Evolutionary conservation across 108 stramenopile genomes (phyloP), one percentile per base, ranked within the genome.

Genomic region (Aurantiochytrium sp.): DNA sequence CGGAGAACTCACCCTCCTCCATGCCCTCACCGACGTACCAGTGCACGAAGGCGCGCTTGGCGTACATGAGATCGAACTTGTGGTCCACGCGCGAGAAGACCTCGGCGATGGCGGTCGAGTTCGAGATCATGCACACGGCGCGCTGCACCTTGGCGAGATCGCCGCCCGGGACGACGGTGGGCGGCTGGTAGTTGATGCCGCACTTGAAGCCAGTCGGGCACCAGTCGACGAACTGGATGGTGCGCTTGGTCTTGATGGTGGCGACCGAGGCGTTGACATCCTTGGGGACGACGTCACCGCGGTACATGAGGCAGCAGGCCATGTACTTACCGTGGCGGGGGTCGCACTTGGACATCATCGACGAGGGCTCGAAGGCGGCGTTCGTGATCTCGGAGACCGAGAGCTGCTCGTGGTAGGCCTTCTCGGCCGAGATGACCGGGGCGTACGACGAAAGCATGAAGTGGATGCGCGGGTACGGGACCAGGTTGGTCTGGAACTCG

Each of bases 61-160:
- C 97, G 92, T 99, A 99, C 98, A 99, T 99, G 81, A 98, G 96
- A 93, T 99, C 98, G 94, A 99, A 99, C 96, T 99, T 95, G 96
- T 98, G 98, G 90, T 99, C 98, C 73, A 99, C 98, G 91, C 98
- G 96, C 32, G 94, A 94, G 45, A 98, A 93, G 36, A 97, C 97
- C 94, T 98, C 98, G 68, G 96, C 98, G 91, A 99, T 98, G 90
- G 98, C 98, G 53, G 97, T 99, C 87, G 97, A 98, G 95, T 99
- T 99, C 93, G 97, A 97, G 90, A 99, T 97, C 98, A 99, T 99
- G 92, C 97, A 98, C 54, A 98, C 97, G 55, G 97, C 97, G 88
- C 98, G 97, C 93, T 97, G 96, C 86, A 97, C 96, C 86, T 95
- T 95, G 52, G 97, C 96, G 87, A 97, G 91, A 87, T 97, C 97